Evolutionary conservation across 768 basidiomycete genomes (phyloP), one percentile per base, ranked within the genome.

Genomic region (Kwoniella dendrophila): DNA sequence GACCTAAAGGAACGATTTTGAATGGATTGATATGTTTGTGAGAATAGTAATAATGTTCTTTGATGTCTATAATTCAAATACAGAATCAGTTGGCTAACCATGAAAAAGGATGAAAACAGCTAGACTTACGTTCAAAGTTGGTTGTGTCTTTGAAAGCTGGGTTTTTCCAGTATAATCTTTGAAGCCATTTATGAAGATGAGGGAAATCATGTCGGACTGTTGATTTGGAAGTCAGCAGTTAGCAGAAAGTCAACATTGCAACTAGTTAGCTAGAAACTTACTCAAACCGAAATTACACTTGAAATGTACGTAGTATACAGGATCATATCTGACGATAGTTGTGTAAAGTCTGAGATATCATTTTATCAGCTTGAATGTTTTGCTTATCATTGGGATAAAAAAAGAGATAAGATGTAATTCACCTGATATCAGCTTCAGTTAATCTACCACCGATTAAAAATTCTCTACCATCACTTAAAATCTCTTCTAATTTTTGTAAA

Each of bases 151-250:
- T 86, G 86, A 99, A 98, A 4, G 92, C 91, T 0, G 87, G 80
- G 69, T 88, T 82, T 64, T 88, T 89, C 93, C 92, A 97, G 83
- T 99, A 98, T 20, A 97, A 80, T 74, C 88, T 87, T 79, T 86
- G 87, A 80, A 90, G 71, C 89, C 91, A 94, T 24, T 66, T 49
- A 80, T 97, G 85, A 50, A 96, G 84, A 49, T 86, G 84, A 20
- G 94, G 93, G 79, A 93, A 98, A 5, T 89, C 89, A 71, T 86
- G 82, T 24, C 94, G 90, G 74, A 96, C 77, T 77, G 62, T 2
- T n/a, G 22, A 20, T 11, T 32, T 7, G 26, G 24, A 14, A 34
- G 30, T 10, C 6, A 24, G 24, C 12, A 53, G 36, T n/a, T 30
- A 29, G 12, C 16, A 22, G n/a, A n/a, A 4, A 36, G 33, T 4